These are phyloP conservation scores for Physcomitrellopsis africana DNA, from an alignment of 225 moss, liverwort and hornwort genomes.

Conservation along the genomic window DNA sequence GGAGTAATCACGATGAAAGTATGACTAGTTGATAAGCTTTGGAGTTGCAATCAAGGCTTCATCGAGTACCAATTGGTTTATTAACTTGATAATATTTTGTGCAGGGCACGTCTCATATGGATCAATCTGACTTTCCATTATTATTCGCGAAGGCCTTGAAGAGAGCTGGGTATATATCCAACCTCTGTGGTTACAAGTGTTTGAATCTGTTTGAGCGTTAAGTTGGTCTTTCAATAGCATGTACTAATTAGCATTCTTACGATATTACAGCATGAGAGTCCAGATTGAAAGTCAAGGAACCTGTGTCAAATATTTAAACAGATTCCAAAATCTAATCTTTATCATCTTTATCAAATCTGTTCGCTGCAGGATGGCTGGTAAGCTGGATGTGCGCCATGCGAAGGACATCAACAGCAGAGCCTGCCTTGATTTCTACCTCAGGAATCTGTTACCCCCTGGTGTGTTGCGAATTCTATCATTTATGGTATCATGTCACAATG, in stretches of 20 bases:
- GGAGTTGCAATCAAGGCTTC: background rate
- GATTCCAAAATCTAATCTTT: background rate
- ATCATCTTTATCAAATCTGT: conserved; percentile 1
- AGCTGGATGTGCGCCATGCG: conserved; percentile 47
- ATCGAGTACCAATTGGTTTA: background rate
- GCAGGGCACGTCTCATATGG: conserved; percentile 69
- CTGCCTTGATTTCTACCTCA: conserved; percentile 55
- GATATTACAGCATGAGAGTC: background rate
- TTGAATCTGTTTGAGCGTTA: background rate
- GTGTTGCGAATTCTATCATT: conserved; percentile 8
- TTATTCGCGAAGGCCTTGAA: conserved; percentile 45
- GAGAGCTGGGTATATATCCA: conserved; percentile 40
- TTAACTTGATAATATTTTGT: conserved; percentile 21
- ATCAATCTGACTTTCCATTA: conserved; percentile 69
- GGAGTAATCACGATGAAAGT: background rate
- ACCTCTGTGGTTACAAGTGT: background rate
- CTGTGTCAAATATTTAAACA: conserved; percentile 1
- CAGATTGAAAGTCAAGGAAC: background rate
- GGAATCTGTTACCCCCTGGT: conserved; percentile 62
- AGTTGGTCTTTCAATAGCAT: background rate
- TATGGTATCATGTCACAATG: no score
- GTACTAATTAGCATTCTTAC: background rate
- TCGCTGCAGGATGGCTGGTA: conserved; percentile 41
- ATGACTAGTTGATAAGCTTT: background rate
- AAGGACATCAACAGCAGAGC: conserved; percentile 71